Base-by-base conservation (phyloP, 2,329 filamentous ascomycete species). In the Calonectria naviculata region DNA sequence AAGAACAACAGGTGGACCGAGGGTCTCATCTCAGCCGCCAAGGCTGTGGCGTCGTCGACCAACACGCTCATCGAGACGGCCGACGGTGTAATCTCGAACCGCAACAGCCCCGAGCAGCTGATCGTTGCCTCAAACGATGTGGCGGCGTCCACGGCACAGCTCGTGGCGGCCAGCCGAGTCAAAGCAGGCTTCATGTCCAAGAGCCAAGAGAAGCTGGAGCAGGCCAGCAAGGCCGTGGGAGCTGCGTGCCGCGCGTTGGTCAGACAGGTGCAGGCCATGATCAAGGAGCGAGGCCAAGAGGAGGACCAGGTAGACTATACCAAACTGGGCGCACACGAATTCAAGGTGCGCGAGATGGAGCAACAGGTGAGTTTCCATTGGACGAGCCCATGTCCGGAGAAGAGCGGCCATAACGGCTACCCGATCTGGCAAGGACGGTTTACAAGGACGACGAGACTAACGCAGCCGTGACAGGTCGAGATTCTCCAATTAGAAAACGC, bases 1-100 rank as follows among this genome's bases (percentile, higher is more conserved):
- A 98, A 98, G 88, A 98, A 99, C 89, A 99, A 98, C 85, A 91
- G 97, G 64, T 99, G 97, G 97, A 99, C 97, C 0, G 97, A 99
- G 81, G 97, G 97, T 58, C 91, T 99, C 71, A 98, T 99, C 81
- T 98, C 95, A 42, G 97, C 97, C 0, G 96, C 97, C 74, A 99
- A 99, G 86, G 97, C 97, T 1, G 97, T 99, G 21, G 97, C 97
- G 4, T 90, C 90, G 2, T 97, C 95, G 19, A 99, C 97, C 13
- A 98, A 98, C 85, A 97, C 93, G 47, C 90, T 99, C 76, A 99
- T 99, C 80, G 97, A 99, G 88, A 99, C 97, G 8, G 97, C 97
- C 0, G 97, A 99, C 80, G 97, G 96, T 24, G 97, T 99, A 44
- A 92, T 99, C 68, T 95, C 93, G 2, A 93, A 93, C 63, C 94